Percentiles rank a stretch among this genome's conserved stretches.
Conservation (phyloP, 805 yeast species). For the Candida patagonica region DNA sequence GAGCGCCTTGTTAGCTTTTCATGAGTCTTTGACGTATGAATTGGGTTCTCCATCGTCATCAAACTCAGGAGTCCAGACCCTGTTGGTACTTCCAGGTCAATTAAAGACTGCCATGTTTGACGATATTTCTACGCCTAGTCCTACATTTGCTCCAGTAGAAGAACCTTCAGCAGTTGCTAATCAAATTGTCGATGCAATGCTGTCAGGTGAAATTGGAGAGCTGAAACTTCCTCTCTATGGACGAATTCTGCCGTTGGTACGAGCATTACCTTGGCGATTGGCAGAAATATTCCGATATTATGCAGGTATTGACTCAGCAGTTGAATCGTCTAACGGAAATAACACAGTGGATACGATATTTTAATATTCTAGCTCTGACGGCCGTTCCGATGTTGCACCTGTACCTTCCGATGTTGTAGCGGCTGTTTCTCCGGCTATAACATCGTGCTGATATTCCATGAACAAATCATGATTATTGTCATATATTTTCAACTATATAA, state of each 20-base stretch:
- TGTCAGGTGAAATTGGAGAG: slow-evolving; percentile 56
- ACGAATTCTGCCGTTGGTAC: slow-evolving; percentile 57
- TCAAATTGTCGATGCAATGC: slow-evolving; percentile 45
- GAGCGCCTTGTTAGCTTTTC: slow-evolving; percentile 76
- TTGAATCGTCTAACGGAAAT: no score
- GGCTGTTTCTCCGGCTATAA: no score
- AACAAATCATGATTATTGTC: no score
- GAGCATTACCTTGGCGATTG: slow-evolving; percentile 66
- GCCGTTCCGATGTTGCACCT: no score
- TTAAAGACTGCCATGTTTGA: slow-evolving; percentile 65
- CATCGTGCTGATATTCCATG: no score
- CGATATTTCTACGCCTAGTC: slow-evolving; percentile 65
- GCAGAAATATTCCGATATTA: slow-evolving; percentile 43
- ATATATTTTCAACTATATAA: no score
- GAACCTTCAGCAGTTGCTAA: slow-evolving; percentile 59
- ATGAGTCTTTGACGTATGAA: slow-evolving; percentile 70
- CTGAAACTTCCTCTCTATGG: slow-evolving; percentile 72
- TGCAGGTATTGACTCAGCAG: slow-evolving; percentile 55
- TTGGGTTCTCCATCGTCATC: slow-evolving; percentile 40
- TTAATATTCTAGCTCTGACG: no score
- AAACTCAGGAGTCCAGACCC: slow-evolving; percentile 38
- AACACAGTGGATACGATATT: no score
- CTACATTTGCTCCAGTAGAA: slow-evolving; percentile 71
- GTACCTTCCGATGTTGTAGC: no score
- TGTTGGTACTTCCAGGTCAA: slow-evolving; percentile 85